Evolutionary conservation across 805 yeast genomes (phyloP), one percentile per base, ranked within the genome.

Genomic region (Wickerhamiella azyma): DNA sequence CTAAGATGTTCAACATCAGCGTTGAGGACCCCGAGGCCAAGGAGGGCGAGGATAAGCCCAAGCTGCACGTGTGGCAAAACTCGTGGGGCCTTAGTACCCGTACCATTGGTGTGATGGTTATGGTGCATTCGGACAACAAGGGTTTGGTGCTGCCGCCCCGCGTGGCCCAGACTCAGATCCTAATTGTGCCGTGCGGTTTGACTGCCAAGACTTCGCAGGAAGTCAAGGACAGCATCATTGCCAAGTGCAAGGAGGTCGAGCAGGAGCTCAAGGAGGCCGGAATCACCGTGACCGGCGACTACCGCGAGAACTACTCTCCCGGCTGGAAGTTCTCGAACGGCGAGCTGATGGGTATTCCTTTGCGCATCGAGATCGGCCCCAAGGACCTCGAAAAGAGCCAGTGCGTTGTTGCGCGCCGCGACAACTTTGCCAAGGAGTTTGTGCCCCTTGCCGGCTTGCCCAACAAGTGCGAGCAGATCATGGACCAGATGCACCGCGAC

Each of bases 71-170:
- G 29, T 85, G 79, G 77, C 99, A 92, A 71, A 92, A 94, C 73
- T 88, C 96, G 10, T 92, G 99, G 99, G 99, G 99, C 69, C 71
- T 92, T 57, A 88, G 96, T 41, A 92, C 99, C 49, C 85, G 99
- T 70, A 92, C 83, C 54, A 88, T 92, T 63, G 99, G 99, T 74
- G 99, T 94, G 56, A 92, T 92, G 97, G 86, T 85, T 50, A 92
- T 92, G 99, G 77, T 86, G 49, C 99, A 92, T 66, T 86, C 96
- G 32, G 99, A 92, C 67, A 88, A 94, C 75, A 89, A 86, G 72
- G 99, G 99, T 66, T 73, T 92, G 57, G 97, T 92, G 41, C 74
- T 94, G 57, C 99, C 99, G 52, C 99, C 99, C 59, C 76, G 95
- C 61, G 96, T 89, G 26, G 84, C 99, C 14, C 92, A 83, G 68